A percentile compares a stretch with the other conserved stretches of the same genome.
These are phyloP conservation scores for Diaporthe humulicola DNA, from an alignment of 2,329 filamentous ascomycete genomes.

Conservation along the genomic window DNA sequence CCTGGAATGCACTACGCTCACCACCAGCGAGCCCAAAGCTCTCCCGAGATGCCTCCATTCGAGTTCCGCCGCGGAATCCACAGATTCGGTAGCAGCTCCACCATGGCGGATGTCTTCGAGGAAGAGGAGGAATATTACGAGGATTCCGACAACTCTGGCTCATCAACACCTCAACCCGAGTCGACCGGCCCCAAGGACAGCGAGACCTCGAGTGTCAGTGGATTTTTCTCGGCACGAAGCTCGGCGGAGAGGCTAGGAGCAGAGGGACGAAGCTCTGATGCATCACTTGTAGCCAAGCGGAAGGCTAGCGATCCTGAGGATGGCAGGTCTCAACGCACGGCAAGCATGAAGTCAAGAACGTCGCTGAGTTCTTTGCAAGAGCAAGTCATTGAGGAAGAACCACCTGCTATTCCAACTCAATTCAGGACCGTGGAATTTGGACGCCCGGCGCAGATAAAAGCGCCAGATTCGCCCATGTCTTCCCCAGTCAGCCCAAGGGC, in stretches of 20 bases:
- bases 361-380: slow-evolving; percentile 66
- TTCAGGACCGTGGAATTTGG: slow-evolving; percentile 39
- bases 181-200: slow-evolving; percentile 52
- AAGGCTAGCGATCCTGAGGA: slow-evolving; percentile 63
- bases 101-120: slow-evolving; percentile 90
- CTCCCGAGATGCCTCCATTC: slow-evolving; percentile 83
- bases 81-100: slow-evolving; percentile 75
- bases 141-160: slow-evolving; percentile 59
- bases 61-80: slow-evolving; percentile 72
- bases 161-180: slow-evolving; percentile 50
- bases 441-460: slow-evolving; percentile 32
- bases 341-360: slow-evolving; percentile 61
- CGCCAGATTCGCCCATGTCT: slow-evolving; percentile 39
- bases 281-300: slow-evolving; percentile 52
- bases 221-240: slow-evolving; percentile 34
- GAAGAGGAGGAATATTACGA: slow-evolving; percentile 80
- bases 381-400: slow-evolving; percentile 64
- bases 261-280: slow-evolving; percentile 31
- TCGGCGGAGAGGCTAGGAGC: slow-evolving; percentile 30
- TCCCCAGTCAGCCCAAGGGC: slow-evolving; percentile 40
- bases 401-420: slow-evolving; percentile 51
- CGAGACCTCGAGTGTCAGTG: slow-evolving; percentile 35
- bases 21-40: slow-evolving; percentile 83
- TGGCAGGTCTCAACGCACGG: slow-evolving; percentile 51
- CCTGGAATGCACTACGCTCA: slow-evolving; percentile 77